Evolutionary conservation across 495 filamentous ascomycete genomes (phyloP).

Genomic region (Rhizodiscina lignyota): DNA sequence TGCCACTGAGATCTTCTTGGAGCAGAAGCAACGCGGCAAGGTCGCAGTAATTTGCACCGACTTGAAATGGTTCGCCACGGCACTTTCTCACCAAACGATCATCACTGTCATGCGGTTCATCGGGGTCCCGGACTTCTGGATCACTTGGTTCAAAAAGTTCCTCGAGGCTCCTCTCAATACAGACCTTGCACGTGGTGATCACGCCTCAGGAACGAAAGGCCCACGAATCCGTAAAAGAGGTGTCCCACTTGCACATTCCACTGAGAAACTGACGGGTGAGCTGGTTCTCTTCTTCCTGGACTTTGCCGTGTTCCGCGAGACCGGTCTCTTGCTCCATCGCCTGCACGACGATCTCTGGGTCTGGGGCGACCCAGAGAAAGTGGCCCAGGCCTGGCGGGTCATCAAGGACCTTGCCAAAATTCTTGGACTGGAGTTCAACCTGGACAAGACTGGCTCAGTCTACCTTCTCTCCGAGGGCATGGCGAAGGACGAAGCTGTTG

Average conservation of each 20-base stretch:
- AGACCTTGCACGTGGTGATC: too few species aligned
- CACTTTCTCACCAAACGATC: conserved; percentile 8
- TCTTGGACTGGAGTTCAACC: conserved; percentile 4
- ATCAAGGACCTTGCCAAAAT: conserved; percentile 4
- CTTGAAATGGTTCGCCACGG: conserved; percentile 6
- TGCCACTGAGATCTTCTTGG: too few species aligned
- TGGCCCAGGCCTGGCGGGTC: conserved; percentile 1
- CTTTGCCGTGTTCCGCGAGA: conserved; percentile 1
- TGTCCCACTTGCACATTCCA: conserved; percentile 1
- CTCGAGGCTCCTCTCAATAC: conserved; percentile 9
- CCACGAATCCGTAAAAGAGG: conserved; percentile 4
- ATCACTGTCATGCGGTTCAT: conserved; percentile 10
- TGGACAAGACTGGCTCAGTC: conserved; percentile 1
- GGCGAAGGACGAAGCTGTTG: conserved; percentile 1
- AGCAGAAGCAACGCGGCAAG: too few species aligned
- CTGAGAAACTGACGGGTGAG: conserved; percentile 2
- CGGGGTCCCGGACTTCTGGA: conserved; percentile 8
- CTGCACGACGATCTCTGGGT: conserved; percentile 6
- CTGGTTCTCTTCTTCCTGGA: conserved; percentile 3
- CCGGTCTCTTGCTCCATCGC: conserved; percentile 1
- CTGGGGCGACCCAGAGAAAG: conserved; percentile 1
- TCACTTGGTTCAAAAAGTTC: conserved; percentile 8
- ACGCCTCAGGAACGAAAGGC: too few species aligned
- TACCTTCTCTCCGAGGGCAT: background rate
- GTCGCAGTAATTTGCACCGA: conserved; percentile 1